These are phyloP conservation scores for Yamadazyma mexicana DNA, from an alignment of 1,139 yeast species.

Conservation along the genomic window DNA sequence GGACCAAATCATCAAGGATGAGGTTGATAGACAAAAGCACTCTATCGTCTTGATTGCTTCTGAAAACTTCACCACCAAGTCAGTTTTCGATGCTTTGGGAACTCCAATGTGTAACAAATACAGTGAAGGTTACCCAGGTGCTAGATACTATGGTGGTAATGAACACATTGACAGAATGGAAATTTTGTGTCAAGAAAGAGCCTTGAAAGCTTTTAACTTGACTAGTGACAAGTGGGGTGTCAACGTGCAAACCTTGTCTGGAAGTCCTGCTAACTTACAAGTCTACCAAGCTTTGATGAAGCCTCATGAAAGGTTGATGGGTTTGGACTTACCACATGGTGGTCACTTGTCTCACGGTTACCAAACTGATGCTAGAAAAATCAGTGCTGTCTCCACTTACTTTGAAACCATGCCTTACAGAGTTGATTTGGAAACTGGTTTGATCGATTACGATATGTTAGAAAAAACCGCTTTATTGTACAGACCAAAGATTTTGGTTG, in stretches of 20 bases:
- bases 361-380: conserved; percentile 93
- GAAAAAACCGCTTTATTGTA: conserved; percentile 85
- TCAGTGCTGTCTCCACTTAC: conserved; percentile 93
- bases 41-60: conserved; percentile 94
- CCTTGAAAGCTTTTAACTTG: conserved; percentile 80
- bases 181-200: conserved; percentile 87
- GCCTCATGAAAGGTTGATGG: conserved; percentile 96
- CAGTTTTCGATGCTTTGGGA: conserved; percentile 95
- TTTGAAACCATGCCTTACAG: conserved; percentile 99
- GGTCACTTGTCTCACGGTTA: conserved; percentile 98
- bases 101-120: conserved; percentile 94
- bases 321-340: conserved; percentile 95
- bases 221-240: conserved; percentile 94
- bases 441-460: conserved; percentile 92
- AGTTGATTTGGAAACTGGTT: conserved; percentile 85
- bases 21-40: conserved; percentile 90
- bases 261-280: conserved; percentile 96
- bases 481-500: conserved; percentile 94
- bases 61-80: conserved; percentile 94
- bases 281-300: conserved; percentile 93
- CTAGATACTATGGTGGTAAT: conserved; percentile 87
- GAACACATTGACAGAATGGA: conserved; percentile 95
- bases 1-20: conserved; percentile 78
- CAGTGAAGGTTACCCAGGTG: conserved; percentile 88
- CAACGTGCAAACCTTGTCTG: conserved; percentile 92